Evolutionary conservation across 2,329 filamentous ascomycete species (phyloP), one percentile per base, ranked within the genome.

Genomic region (Venturia oleaginea): DNA sequence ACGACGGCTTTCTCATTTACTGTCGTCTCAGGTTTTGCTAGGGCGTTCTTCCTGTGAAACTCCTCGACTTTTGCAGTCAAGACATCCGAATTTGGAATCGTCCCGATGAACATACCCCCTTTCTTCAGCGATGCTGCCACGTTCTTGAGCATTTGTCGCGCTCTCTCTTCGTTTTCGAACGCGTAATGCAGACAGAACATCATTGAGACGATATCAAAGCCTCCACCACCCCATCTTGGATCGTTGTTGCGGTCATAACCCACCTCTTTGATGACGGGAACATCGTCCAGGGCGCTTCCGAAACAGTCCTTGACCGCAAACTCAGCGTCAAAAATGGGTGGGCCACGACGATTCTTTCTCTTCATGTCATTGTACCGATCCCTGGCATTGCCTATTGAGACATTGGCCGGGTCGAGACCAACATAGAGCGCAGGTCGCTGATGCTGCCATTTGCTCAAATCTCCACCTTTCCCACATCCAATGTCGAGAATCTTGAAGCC

Each of bases 131-230:
- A 85, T 0, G 92, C 90, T 0, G 94, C 88, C 3, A 99, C 93
- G 72, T 99, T 99, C 71, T 87, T 85, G 64, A 99, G 82, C 94
- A 99, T 97, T 67, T 86, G 90, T 55, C 91, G 86, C 2, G 93
- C 91, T 75, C 96, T 95, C 59, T 86, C 84, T 75, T 99, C 93
- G 62, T 82, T 91, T 79, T 97, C 94, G 70, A 97, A 99, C 6
- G 94, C 92, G 75, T 99, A 99, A 78, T 99, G 94, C 86, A 99
- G 94, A 71, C 92, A 95, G 76, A 99, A 99, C 94, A 99, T 99
- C 85, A 96, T 96, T 72, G 89, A 92, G 67, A 99, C 93, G 51
- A 97, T 90, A 73, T 99, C 94, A 70, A 97, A 99, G 4, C 80
- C 79, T 48, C 93, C 92, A 64, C 88, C 88, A 63, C 85, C 85